phyloP scores from a whole-genome alignment of 805 yeast species.

The Sugiyamaella marilandica region DNA sequence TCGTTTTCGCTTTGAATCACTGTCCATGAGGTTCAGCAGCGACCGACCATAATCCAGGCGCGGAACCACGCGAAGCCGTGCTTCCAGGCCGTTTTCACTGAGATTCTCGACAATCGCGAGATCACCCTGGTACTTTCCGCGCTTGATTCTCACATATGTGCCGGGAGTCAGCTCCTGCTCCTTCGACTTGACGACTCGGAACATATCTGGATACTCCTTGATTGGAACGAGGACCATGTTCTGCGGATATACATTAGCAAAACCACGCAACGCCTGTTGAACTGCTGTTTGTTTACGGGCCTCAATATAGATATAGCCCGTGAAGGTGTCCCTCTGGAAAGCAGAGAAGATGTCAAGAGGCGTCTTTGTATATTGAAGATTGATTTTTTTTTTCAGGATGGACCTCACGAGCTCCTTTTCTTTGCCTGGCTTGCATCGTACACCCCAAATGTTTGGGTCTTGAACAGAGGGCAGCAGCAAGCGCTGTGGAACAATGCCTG shows the following conservation, averaged over 20 bases:
- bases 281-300: conserved; percentile 93
- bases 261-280: conserved; percentile 79
- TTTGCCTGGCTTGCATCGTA: conserved; percentile 86
- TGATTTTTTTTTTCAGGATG: conserved; percentile 75
- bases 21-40: conserved; percentile 24
- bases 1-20: conserved; percentile 42
- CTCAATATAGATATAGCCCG: conserved; percentile 89
- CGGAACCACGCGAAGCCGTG: conserved; percentile 88
- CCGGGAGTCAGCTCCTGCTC: conserved; percentile 91
- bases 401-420: conserved; percentile 88
- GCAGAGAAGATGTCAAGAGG: conserved; percentile 84
- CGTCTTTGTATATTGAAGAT: conserved; percentile 64
- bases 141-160: conserved; percentile 79
- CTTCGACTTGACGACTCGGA: conserved; percentile 82
- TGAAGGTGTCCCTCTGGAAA: conserved; percentile 89
- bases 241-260: conserved; percentile 73
- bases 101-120: conserved; percentile 89
- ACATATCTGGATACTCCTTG: conserved; percentile 86
- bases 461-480: conserved; percentile 90
- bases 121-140: conserved; percentile 91
- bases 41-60: conserved; percentile 81
- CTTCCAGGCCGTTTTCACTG: conserved; percentile 93
- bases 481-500: conserved; percentile 87
- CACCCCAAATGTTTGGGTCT: conserved; percentile 95
- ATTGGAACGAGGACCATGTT: conserved; percentile 88